Base-by-base conservation (phyloP, 495 filamentous ascomycete species). In the Tetracladium setigerum region DNA sequence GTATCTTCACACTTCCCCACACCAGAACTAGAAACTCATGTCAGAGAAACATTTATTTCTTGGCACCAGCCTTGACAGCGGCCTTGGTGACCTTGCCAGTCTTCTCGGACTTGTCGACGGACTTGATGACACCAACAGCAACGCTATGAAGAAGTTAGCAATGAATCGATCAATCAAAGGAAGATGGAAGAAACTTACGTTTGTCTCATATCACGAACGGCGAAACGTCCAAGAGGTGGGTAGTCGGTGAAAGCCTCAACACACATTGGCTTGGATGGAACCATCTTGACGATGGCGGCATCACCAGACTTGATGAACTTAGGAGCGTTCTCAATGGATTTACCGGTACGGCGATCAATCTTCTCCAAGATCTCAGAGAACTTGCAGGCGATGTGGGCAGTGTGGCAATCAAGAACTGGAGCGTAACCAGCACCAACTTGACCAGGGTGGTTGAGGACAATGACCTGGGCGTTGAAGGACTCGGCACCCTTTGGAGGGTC, bases 251-350 rank as follows among this genome's bases (percentile, higher is more conserved):
- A 97, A 58, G 94, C 77, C 87, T 97, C 92, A 69, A 98, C 92
- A 74, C 92, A 98, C 92, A 98, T 98, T 65, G 92, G 92, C 89
- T 98, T 98, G 74, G 92, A 95, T 61, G 92, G 92, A 79, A 95
- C 66, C 92, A 98, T 98, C 88, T 95, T 97, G 77, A 98, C 94
- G 74, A 98, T 98, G 71, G 91, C 89, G 60, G 92, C 92, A 67
- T 98, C 92, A 84, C 92, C 92, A 62, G 91, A 95, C 87, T 98
- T 98, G 87, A 97, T 87, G 81, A 95, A 95, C 83, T 98, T 97
- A 68, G 92, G 92, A 53, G 53, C 61, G 66, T 77, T 64, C 72
- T 98, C 92, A 65, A 92, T 82, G 50, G 89, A 86, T 82, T 98
- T 98, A 69, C 92, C 92, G 65, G 94, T 97, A 87, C 92, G 92